phyloP scores from a whole-genome alignment of 148 eudicot genomes.

The Rhododendron vialii region DNA sequence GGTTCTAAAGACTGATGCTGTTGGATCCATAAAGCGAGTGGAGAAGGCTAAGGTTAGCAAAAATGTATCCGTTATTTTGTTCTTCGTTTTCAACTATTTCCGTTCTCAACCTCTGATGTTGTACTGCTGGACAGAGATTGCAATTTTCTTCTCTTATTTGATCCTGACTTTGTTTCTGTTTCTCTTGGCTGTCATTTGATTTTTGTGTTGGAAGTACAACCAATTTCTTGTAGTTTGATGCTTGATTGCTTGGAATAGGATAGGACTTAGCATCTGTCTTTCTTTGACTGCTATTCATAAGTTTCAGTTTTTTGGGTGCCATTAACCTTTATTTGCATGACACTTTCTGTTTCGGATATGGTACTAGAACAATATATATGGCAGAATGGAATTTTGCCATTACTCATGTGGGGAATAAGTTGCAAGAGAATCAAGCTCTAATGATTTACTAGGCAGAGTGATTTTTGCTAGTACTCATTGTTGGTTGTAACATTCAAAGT shows the following conservation, averaged over 20 bases:
- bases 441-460: neutral
- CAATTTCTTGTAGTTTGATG: neutral
- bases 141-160: neutral
- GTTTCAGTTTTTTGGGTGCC: neutral
- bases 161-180: neutral
- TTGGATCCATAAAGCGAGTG: constrained; percentile 76
- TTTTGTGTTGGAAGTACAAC: neutral
- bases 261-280: neutral
- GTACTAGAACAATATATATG: neutral
- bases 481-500: neutral
- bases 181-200: neutral
- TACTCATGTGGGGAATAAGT: neutral
- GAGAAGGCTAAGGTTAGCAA: constrained; percentile 83
- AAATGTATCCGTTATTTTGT: neutral
- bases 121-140: neutral
- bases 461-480: neutral
- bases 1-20: constrained; percentile 80
- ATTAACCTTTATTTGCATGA: neutral
- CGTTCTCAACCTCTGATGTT: neutral
- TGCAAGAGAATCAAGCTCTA: neutral
- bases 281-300: neutral
- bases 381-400: neutral
- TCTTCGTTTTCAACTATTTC: neutral
- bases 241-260: neutral
- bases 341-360: neutral